Percentiles rank a stretch among this genome's conserved stretches.
These are phyloP conservation scores for Cryptococcus maquisensis DNA, from an alignment of 1,284 basidiomycete genomes.

Conservation along the genomic window DNA sequence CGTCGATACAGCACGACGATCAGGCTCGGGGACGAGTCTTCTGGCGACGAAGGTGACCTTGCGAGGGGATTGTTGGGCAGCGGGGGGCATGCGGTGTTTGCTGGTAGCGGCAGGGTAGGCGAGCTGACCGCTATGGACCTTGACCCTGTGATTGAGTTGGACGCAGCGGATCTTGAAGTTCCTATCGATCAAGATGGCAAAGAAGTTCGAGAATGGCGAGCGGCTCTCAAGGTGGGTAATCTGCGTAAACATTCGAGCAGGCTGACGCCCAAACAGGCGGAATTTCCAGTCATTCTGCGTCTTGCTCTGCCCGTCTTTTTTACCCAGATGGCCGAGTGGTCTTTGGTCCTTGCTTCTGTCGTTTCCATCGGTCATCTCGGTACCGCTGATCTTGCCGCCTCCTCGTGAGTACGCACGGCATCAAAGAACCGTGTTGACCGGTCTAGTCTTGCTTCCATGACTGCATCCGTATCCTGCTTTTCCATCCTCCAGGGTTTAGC, in stretches of 20 bases:
- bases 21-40: slow-evolving; percentile 27
- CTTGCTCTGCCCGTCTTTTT: slow-evolving; percentile 44
- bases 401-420: slow-evolving; percentile 51
- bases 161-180: slow-evolving; percentile 43
- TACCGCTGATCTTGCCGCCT: slow-evolving; percentile 67
- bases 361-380: slow-evolving; percentile 79
- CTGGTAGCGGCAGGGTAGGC: slow-evolving; percentile 13
- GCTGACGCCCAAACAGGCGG: slow-evolving; percentile 19
- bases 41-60: slow-evolving; percentile 35
- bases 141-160: slow-evolving; percentile 46
- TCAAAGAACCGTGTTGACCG: slow-evolving; percentile 12
- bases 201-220: slow-evolving; percentile 30
- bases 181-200: slow-evolving; percentile 33
- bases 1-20: slow-evolving; percentile 11
- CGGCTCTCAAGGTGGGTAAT: slow-evolving; percentile 34
- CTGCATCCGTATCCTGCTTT: slow-evolving; percentile 65
- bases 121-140: slow-evolving; percentile 29
- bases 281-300: slow-evolving; percentile 38
- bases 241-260: not conserved
- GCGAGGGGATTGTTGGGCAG: slow-evolving; percentile 21
- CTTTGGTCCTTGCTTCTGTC: slow-evolving; percentile 51
- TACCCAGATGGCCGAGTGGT: slow-evolving; percentile 49
- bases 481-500: slow-evolving; percentile 80
- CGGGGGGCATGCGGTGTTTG: slow-evolving; percentile 28
- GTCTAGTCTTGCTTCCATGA: slow-evolving; percentile 69